phyloP scores from a whole-genome alignment of 805 yeast species.

The Candida verbasci region DNA sequence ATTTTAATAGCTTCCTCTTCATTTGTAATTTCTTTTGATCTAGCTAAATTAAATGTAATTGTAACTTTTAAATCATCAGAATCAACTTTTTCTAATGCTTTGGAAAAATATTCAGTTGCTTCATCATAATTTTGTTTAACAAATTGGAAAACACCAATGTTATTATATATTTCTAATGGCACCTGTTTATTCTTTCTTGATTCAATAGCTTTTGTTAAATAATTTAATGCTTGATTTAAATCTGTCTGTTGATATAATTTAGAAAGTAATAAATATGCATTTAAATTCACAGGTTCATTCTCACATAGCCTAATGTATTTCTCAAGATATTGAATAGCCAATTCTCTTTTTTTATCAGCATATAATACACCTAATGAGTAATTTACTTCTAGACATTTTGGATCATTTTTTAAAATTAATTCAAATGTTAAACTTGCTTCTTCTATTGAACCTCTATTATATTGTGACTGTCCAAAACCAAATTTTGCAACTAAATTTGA shows the following conservation, averaged over 20 bases:
- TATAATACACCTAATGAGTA: constrained; percentile 75
- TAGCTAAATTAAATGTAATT: constrained; percentile 64
- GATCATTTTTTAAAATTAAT: constrained; percentile 57
- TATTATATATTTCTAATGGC: constrained; percentile 65
- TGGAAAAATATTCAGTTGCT: constrained; percentile 53
- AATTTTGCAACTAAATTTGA: constrained; percentile 64
- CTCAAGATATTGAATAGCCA: constrained; percentile 64
- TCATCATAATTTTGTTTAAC: constrained; percentile 55
- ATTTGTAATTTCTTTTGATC: constrained; percentile 55
- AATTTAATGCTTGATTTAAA: constrained; percentile 60
- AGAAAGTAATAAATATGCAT: constrained; percentile 67
- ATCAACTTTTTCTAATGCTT: constrained; percentile 48
- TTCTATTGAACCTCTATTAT: constrained; percentile 65
- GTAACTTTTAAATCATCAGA: constrained; percentile 31
- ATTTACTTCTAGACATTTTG: constrained; percentile 68
- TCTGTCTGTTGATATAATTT: constrained; percentile 62
- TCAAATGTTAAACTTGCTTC: constrained; percentile 89
- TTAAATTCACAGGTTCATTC: constrained; percentile 58
- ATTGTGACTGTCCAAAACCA: constrained; percentile 84
- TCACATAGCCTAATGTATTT: constrained; percentile 62
- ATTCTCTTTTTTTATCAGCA: constrained; percentile 48
- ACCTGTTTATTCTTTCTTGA: constrained; percentile 34
- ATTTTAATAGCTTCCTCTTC: constrained; percentile 34
- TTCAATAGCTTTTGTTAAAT: constrained; percentile 58
- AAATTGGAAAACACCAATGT: constrained; percentile 80